Base-by-base conservation (phyloP, 192 early-diverging fungal genomes). In the Helicostylum pulchrum region DNA sequence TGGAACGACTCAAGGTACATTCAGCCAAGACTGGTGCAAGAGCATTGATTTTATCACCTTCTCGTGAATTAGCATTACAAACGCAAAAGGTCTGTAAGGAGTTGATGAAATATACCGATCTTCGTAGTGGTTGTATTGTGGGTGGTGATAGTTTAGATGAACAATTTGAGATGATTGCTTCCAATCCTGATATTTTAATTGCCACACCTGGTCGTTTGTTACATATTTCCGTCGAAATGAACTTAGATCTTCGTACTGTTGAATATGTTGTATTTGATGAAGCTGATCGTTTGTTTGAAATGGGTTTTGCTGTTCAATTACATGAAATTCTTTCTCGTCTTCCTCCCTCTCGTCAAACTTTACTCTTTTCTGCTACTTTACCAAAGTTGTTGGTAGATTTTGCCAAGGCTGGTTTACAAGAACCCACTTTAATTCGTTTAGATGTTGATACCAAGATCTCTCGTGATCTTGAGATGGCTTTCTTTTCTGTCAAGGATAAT, bases 261-360 rank as follows among this genome's bases (percentile, higher is more conserved):
- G 92, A 97, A 74, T 95, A 95, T 74, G 85, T 99, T 75, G 95
- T 97, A 0, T 97, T 97, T 83, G 95, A 99, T 73, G 97, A 99
- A 71, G 96, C 96, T n/a, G 96, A 99, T 84, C 85, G 97, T 12
- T 80, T 98, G 54, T 98, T 98, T 74, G 96, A 98, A 75, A 87
- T 97, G 76, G 96, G 97, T 30, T 99, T 99, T 68, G 89, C 92
- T 4, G 90, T 92, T 21, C 97, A 99, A 76, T 81, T 99, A 61
- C 88, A 92, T 47, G 97, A 99, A 73, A 92, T 99, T 68, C 74
- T 96, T 64, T 80, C 82, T 58, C 82, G 90, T 36, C 74, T 99
- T 43, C 94, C 95, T 15, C 79, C 86, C 21, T 79, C 79, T 51
- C 86, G 97, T 34, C 97, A 99, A 70, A 97, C 95, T 0, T 64